A percentile compares a stretch with the other conserved stretches of the same genome.
Conservation (phyloP, 257 asterid species). For the Fraxinus quadrangulata region DNA sequence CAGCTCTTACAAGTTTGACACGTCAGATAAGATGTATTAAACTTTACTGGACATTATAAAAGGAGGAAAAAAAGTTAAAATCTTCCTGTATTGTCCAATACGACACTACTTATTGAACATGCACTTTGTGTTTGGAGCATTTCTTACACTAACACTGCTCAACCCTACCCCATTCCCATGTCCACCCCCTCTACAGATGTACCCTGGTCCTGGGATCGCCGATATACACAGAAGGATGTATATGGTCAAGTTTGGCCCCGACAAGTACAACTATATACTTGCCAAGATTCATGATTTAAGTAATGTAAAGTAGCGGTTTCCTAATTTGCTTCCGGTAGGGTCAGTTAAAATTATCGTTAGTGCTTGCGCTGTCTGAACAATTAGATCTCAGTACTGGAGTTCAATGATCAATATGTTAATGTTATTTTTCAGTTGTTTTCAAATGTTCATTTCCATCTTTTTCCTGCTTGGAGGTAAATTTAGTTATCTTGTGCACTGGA, state of each 20-base stretch:
- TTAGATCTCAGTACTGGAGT: background rate
- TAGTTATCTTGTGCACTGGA: background rate
- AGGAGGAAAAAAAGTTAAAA: background rate
- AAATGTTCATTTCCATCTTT: background rate
- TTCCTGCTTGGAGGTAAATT: background rate
- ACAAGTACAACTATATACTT: slow-evolving; percentile 53
- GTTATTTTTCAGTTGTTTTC: background rate
- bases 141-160: background rate
- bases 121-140: background rate
- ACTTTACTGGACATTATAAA: background rate
- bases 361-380: background rate
- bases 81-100: background rate
- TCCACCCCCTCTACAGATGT: slow-evolving; percentile 51
- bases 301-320: background rate
- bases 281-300: slow-evolving; percentile 47
- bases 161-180: background rate
- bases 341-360: background rate
- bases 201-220: slow-evolving; percentile 99
- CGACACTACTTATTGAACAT: background rate
- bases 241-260: slow-evolving; percentile 91
- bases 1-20: background rate
- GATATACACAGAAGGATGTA: slow-evolving; percentile 71
- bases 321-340: background rate
- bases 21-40: background rate
- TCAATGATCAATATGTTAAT: background rate